Evolutionary conservation across 2,329 filamentous ascomycete species (phyloP).

Genomic region (Byssochlamys sp.): DNA sequence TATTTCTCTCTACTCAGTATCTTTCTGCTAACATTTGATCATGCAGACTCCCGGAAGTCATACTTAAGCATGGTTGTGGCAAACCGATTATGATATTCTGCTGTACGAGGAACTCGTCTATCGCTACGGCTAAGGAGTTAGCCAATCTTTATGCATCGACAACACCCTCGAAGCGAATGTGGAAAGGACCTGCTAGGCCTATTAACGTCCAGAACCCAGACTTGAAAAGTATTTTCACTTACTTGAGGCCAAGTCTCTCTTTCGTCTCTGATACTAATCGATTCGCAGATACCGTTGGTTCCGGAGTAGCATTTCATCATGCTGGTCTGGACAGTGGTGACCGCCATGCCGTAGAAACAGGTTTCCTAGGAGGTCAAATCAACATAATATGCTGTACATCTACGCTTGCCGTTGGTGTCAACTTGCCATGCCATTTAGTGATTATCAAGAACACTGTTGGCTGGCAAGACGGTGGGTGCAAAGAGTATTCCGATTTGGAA

Average conservation of each 20-base stretch:
- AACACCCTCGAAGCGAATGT: slow-evolving; percentile 46
- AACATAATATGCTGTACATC: slow-evolving; percentile 79
- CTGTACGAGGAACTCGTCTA: slow-evolving; percentile 62
- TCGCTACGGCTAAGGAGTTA: slow-evolving; percentile 57
- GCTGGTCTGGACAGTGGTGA: slow-evolving; percentile 61
- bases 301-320: slow-evolving; percentile 73
- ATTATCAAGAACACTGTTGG: slow-evolving; percentile 70
- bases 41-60: slow-evolving; percentile 53
- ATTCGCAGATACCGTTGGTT: slow-evolving; percentile 33
- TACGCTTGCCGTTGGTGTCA: slow-evolving; percentile 73
- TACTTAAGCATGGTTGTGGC: slow-evolving; percentile 55
- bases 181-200: slow-evolving; percentile 49
- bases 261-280: slow-evolving; percentile 1
- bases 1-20: neutral
- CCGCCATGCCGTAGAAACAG: slow-evolving; percentile 55
- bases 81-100: slow-evolving; percentile 82
- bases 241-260: slow-evolving; percentile 19
- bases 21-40: slow-evolving; percentile 1
- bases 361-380: slow-evolving; percentile 61
- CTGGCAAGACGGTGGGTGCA: slow-evolving; percentile 51
- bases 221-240: slow-evolving; percentile 43
- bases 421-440: slow-evolving; percentile 72
- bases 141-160: slow-evolving; percentile 55
- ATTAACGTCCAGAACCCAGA: slow-evolving; percentile 50
- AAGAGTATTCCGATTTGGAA: slow-evolving; percentile 72